These are phyloP conservation scores for Martiniozyma asiatica DNA, from an alignment of 1,139 yeast species.

Conservation along the genomic window DNA sequence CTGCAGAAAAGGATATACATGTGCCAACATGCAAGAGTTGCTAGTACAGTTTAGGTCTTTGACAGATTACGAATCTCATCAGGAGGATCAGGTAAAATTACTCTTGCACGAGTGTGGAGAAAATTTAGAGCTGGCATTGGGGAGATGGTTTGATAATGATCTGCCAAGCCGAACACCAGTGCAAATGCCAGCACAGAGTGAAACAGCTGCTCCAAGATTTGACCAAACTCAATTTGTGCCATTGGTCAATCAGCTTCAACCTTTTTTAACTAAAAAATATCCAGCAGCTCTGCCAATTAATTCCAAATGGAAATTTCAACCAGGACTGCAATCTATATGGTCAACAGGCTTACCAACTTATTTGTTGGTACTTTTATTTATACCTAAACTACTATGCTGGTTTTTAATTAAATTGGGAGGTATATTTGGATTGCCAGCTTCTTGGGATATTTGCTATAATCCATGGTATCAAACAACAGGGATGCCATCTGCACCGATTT, in stretches of 20 bases:
- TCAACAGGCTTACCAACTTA: slow-evolving; percentile 19
- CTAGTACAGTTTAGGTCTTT: slow-evolving; percentile 28
- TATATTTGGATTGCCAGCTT: neutral
- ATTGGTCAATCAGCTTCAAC: slow-evolving; percentile 26
- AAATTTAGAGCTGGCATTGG: slow-evolving; percentile 39
- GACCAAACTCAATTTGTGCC: slow-evolving; percentile 4
- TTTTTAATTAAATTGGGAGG: neutral
- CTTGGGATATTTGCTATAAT: no score
- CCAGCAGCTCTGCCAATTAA: slow-evolving; percentile 28
- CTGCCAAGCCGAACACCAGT: slow-evolving; percentile 24
- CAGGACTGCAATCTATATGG: slow-evolving; percentile 12
- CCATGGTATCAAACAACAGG: no score
- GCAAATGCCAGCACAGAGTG: neutral
- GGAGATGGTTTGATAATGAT: slow-evolving; percentile 36
- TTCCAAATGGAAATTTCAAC: slow-evolving; percentile 23
- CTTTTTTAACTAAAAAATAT: slow-evolving; percentile 23
- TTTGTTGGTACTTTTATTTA: slow-evolving; percentile 1
- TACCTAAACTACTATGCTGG: slow-evolving; percentile 3
- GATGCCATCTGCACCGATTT: neutral
- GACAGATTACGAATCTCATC: slow-evolving; percentile 1
- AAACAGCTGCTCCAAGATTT: neutral
- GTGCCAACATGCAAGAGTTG: no score
- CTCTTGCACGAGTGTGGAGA: slow-evolving; percentile 33
- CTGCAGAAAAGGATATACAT: no score
- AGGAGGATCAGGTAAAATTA: slow-evolving; percentile 16